Conservation (phyloP, 257 asterid species). For the Nyctanthes arbortristis region DNA sequence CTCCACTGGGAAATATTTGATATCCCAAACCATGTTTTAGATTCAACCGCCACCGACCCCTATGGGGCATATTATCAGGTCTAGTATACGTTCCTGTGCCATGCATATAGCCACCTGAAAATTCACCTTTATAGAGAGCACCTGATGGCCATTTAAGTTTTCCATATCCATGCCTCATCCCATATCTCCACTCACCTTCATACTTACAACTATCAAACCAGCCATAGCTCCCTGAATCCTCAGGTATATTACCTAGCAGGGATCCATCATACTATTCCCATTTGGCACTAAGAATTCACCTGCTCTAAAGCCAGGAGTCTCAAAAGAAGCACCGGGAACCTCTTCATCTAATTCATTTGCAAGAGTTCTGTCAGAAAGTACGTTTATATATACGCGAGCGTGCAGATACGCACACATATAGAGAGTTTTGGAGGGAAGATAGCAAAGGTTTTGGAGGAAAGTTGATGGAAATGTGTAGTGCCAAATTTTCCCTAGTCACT, state of each 20-base stretch:
- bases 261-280: slow-evolving; percentile 71
- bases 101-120: slow-evolving; percentile 80
- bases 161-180: slow-evolving; percentile 89
- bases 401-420: too few species aligned
- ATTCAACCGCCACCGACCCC: slow-evolving; percentile 80
- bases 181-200: slow-evolving; percentile 91
- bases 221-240: slow-evolving; percentile 65
- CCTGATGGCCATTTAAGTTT: slow-evolving; percentile 74
- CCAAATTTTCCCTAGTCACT: too few species aligned
- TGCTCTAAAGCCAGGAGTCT: too few species aligned
- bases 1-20: too few species aligned
- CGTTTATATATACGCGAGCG: too few species aligned
- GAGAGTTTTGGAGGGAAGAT: too few species aligned
- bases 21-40: slow-evolving; percentile 91
- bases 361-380: too few species aligned
- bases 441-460: too few species aligned
- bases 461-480: too few species aligned
- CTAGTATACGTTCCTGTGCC: slow-evolving; percentile 71
- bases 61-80: slow-evolving; percentile 47
- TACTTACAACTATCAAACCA: slow-evolving; percentile 92
- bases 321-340: slow-evolving; percentile 44
- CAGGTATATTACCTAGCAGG: slow-evolving; percentile 64
- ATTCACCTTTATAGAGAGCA: too few species aligned
- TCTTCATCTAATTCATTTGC: slow-evolving; percentile 54
- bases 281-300: slow-evolving; percentile 49